phyloP scores from a whole-genome alignment of 2,329 filamentous ascomycete genomes.

The Trichoderma sp. region DNA sequence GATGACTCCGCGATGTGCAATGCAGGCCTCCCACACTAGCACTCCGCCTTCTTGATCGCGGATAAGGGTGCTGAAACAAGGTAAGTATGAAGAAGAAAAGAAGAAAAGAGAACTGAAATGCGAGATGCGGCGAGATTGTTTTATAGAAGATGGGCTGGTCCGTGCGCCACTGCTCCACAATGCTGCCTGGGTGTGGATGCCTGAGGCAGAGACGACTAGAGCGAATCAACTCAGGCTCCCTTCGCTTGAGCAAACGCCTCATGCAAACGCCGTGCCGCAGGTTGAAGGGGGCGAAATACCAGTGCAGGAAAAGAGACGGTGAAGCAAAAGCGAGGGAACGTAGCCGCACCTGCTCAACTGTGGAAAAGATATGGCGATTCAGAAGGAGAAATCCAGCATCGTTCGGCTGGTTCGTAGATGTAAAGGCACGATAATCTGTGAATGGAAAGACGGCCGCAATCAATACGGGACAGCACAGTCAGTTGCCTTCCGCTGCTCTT shows the following conservation, averaged over 20 bases:
- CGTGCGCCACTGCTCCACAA: constrained; percentile 25
- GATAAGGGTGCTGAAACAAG: constrained; percentile 42
- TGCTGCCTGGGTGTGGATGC: background rate
- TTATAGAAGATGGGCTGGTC: constrained; percentile 29
- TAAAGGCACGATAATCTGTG: background rate
- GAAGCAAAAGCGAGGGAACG: background rate
- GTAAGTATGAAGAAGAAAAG: constrained; percentile 51
- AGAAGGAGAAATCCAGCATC: background rate
- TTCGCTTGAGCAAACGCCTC: constrained; percentile 9
- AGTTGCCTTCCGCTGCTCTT: background rate
- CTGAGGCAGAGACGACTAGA: background rate
- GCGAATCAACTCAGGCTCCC: constrained; percentile 4
- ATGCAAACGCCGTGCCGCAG: constrained; percentile 2
- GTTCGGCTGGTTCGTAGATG: background rate
- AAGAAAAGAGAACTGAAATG: constrained; percentile 27
- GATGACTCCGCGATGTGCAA: constrained; percentile 55
- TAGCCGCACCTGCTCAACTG: background rate
- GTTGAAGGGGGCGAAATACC: background rate
- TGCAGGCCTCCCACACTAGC: constrained; percentile 51
- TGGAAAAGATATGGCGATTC: background rate
- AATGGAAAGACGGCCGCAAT: background rate
- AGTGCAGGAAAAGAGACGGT: background rate
- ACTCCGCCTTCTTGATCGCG: constrained; percentile 47
- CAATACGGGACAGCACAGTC: background rate
- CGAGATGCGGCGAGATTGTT: background rate